Conservation (phyloP, 306 rosid species). For the Prunus fruticosa region DNA sequence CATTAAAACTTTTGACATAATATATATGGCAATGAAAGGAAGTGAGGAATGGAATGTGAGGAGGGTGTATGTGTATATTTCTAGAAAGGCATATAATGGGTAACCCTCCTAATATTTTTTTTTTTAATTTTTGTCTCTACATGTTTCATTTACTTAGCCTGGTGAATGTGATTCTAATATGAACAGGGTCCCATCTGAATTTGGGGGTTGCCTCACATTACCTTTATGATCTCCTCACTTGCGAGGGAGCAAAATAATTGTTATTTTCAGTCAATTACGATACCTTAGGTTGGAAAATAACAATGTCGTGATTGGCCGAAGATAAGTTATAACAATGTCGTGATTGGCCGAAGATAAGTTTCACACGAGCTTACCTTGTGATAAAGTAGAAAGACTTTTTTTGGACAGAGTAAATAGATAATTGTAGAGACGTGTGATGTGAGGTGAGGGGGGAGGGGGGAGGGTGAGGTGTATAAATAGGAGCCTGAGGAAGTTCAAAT, state of each 20-base stretch:
- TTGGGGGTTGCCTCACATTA: no score
- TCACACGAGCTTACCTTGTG: no score
- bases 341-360: no score
- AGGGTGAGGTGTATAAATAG: conserved; percentile 10
- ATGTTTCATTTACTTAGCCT: conserved; percentile 10
- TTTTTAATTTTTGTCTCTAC: conserved; percentile 21
- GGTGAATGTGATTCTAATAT: conserved; percentile 10
- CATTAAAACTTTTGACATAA: conserved; percentile 47
- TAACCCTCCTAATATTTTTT: conserved; percentile 25
- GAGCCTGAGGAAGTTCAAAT: conserved; percentile 29
- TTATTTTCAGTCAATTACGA: accelerated
- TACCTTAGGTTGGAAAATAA: accelerated
- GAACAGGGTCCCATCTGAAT: no score
- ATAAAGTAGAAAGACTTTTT: not conserved
- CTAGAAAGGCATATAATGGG: conserved; percentile 38
- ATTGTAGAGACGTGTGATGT: not conserved
- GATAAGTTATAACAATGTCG: no score
- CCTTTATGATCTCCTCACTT: not conserved
- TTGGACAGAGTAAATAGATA: not conserved
- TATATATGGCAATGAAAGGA: conserved; percentile 16
- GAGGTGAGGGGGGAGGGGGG: conserved; percentile 5
- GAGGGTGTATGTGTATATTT: conserved; percentile 44
- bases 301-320: no score
- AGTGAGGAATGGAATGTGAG: conserved; percentile 8
- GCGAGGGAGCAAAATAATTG: no score